Evolutionary conservation across 176 grass and related monocot species (phyloP).

Genomic region (Aegilops umbellulata): DNA sequence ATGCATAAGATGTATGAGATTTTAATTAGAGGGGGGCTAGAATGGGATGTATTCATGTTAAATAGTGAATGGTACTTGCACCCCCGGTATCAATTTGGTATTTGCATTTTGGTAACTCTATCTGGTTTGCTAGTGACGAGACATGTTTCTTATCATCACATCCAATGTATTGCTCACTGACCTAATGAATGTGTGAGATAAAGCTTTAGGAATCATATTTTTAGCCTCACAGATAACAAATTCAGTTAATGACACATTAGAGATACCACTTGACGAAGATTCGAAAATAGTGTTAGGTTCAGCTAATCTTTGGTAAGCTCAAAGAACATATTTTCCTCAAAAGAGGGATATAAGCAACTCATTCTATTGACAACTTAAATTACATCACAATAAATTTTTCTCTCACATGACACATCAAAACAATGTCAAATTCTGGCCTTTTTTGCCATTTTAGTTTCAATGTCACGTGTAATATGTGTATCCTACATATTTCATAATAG

Average conservation of each 20-base stretch:
- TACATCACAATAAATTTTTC: too few species aligned
- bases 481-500: too few species aligned
- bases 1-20: too few species aligned
- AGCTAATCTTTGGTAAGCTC: too few species aligned
- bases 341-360: too few species aligned
- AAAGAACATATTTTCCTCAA: too few species aligned
- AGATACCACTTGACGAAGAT: not conserved
- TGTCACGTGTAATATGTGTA: not conserved
- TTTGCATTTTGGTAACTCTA: conserved; percentile 73
- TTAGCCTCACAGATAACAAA: not conserved
- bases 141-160: conserved; percentile 21
- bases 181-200: conserved; percentile 23
- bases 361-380: too few species aligned
- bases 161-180: conserved; percentile 45
- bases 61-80: conserved; percentile 43
- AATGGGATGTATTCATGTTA: not conserved
- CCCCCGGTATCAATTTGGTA: conserved; percentile 59
- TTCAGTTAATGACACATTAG: not conserved
- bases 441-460: not conserved
- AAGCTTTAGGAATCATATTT: not conserved
- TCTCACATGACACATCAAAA: too few species aligned
- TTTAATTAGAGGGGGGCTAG: too few species aligned
- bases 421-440: too few species aligned
- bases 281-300: too few species aligned
- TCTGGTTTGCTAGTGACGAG: conserved; percentile 4